Evolutionary conservation across 805 yeast species (phyloP), one percentile per base, ranked within the genome.

Genomic region (Metschnikowia reukaufii): DNA sequence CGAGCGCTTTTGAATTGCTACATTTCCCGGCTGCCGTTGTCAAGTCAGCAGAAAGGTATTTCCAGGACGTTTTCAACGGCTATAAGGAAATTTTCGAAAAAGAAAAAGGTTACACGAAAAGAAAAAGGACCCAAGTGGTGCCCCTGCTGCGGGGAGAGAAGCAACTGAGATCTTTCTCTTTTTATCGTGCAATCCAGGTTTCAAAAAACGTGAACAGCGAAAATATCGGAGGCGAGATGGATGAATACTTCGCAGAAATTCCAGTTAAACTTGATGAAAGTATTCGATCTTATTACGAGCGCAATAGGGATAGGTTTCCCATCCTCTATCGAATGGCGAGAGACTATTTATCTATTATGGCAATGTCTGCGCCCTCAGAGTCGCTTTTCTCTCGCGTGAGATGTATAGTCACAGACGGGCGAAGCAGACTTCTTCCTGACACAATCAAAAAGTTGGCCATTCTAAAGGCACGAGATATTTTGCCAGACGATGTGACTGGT

Each of bases 261-360:
- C 15, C 27, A 23, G 9, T 23, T 9, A 23, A 23, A 23, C 9
- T 23, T 23, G 27, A 23, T 6, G 27, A 23, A 7, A 16, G 15
- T 8, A 38, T 38, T 12, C 32, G 6, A 15, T 8, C 13, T 12
- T 38, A 38, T 15, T 38, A 27, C 17, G 7, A 10, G 23, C 17
- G 16, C 17, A 13, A 27, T 7, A n/a, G 7, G 17, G 25, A 27
- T 19, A 5, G 10, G 21, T 30, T 20, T 30, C 42, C 42, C 12
- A 27, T 30, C 4, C 25, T 38, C 17, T 38, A 15, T 38, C 42
- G 23, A 17, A 38, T 38, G 42, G 42, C 42, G 25, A 38, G 27
- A 17, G 35, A 38, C 42, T 38, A 13, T 38, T 19, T 38, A 16
- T 27, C 35, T 5, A 30, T 27, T 16, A 15, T 18, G 35, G 35